Evolutionary conservation across 768 basidiomycete genomes (phyloP).

Genomic region (Suillus hirtellus): DNA sequence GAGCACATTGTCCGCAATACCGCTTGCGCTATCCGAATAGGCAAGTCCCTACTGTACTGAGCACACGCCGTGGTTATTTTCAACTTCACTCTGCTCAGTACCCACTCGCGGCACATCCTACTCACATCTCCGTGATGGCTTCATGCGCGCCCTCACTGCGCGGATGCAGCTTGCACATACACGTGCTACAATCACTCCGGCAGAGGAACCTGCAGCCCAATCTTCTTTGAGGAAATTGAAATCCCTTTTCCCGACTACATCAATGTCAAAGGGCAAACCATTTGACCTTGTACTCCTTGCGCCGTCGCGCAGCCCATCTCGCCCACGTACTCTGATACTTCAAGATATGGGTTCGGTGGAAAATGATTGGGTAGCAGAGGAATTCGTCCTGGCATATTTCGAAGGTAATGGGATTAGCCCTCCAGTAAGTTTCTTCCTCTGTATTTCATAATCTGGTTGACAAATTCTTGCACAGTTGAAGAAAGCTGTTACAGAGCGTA

Average conservation of each 20-base stretch:
- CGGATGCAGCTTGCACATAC: slow-evolving; percentile 56
- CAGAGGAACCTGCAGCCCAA: slow-evolving; percentile 56
- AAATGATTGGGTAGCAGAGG: slow-evolving; percentile 71
- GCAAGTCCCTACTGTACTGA: slow-evolving; percentile 39
- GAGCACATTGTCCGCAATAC: slow-evolving; percentile 64
- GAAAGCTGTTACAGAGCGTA: slow-evolving; percentile 24
- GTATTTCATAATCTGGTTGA: not conserved
- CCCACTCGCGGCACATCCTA: slow-evolving; percentile 78
- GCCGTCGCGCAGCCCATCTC: slow-evolving; percentile 45
- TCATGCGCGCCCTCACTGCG: slow-evolving; percentile 69
- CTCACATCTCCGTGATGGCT: slow-evolving; percentile 80
- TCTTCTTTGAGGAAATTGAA: slow-evolving; percentile 72
- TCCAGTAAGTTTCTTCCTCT: slow-evolving; percentile 40
- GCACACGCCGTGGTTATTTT: not conserved
- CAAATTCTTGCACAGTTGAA: slow-evolving; percentile 28
- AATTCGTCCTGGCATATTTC: slow-evolving; percentile 76
- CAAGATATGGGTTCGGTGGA: slow-evolving; percentile 74
- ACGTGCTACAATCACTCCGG: slow-evolving; percentile 54
- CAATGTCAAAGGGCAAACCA: slow-evolving; percentile 63
- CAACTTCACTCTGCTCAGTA: slow-evolving; percentile 43
- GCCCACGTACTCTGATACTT: slow-evolving; percentile 58
- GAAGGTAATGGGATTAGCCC: slow-evolving; percentile 71
- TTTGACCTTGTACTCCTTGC: slow-evolving; percentile 69
- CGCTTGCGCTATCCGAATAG: slow-evolving; percentile 73
- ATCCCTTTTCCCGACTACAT: slow-evolving; percentile 71